Evolutionary conservation across 495 filamentous ascomycete species (phyloP), one percentile per base, ranked within the genome.

Genomic region (Penicillium parvum): DNA sequence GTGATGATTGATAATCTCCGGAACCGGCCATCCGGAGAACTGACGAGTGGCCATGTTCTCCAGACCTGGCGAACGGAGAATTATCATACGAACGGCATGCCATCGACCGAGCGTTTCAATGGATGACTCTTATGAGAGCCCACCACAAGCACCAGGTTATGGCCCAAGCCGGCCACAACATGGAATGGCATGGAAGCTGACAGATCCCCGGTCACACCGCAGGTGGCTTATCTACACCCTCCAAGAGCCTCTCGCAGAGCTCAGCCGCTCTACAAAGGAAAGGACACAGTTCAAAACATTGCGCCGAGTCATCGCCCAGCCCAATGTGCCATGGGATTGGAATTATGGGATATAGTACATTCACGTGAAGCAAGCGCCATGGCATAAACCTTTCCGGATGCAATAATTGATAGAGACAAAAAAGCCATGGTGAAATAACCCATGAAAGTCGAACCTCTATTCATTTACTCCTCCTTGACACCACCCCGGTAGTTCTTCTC

Each of bases 401-500:
- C 28, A 30, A 30, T n/a, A n/a, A n/a, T n/a, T n/a, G n/a, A n/a
- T n/a, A n/a, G n/a, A n/a, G n/a, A n/a, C n/a, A n/a, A n/a, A n/a
- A n/a, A n/a, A n/a, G n/a, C n/a, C n/a, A n/a, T n/a, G n/a, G n/a
- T n/a, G n/a, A n/a, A n/a, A n/a, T n/a, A n/a, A n/a, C n/a, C n/a
- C n/a, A n/a, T n/a, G n/a, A n/a, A n/a, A n/a, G n/a, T n/a, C n/a
- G n/a, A n/a, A n/a, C n/a, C n/a, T n/a, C n/a, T 27, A 25, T 39
- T 21, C 20, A 52, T 71, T 62, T 88, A 95, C 73, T 95, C 88
- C 69, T 95, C 88, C 79, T 95, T 95, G 53, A 79, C 85, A 64
- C 88, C 88, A 40, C 88, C 88, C 34, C 84, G 81, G 52, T 85
- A 88, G 52, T 86, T 82, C 69, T 84, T 85, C 77, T 95, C 88